Base-by-base conservation (phyloP, 192 early-diverging fungal species). In the Backusella australiensis region DNA sequence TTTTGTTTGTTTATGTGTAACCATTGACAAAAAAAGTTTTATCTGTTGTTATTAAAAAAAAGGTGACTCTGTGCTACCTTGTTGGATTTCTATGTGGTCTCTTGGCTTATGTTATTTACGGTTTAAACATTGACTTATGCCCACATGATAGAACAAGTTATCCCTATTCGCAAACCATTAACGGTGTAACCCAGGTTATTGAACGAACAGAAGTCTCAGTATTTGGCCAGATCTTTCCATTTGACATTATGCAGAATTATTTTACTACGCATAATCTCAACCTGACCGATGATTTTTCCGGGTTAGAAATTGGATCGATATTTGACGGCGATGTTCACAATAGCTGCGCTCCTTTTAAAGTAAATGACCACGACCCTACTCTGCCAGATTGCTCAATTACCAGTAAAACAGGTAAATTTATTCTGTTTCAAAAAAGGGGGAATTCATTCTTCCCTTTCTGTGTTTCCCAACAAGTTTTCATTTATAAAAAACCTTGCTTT, bases 21-120 rank as follows among this genome's bases (percentile, higher is more conserved):
- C 26, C 19, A 36, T 35, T 69, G 19, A 38, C 34, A 69, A 69
- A 44, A 36, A 7, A 67, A 67, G 19, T 19, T 17, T 38, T 34
- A 1, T 67, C 3, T 39, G 9, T 12, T 38, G 41, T 66, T 34
- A 0, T 0, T 23, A 53, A 21, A 63, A 59, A 26, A 63, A 26
- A 83, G 82, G 38, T 89, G 21, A 81, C 88, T 6, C 77, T 88
- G 9, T 84, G 81, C 32, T 76, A 84, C 26, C 76, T 88, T 53
- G 83, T 86, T 49, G 11, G 73, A 15, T 67, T 85, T 11, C 75
- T 82, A 52, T 85, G 84, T 36, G 67, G 77, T 15, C 14, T 72
- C 17, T 63, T 86, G 23, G 83, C 81, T 3, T 87, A 84, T 71
- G 32, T 89, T 5, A 88, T 85, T n/a, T 88, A 88, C 78, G 88